A percentile compares a stretch with the other conserved stretches of the same genome.
Evolutionary conservation across 352 stramenopile species (phyloP).

Genomic region (Plasmopara halstedii): DNA sequence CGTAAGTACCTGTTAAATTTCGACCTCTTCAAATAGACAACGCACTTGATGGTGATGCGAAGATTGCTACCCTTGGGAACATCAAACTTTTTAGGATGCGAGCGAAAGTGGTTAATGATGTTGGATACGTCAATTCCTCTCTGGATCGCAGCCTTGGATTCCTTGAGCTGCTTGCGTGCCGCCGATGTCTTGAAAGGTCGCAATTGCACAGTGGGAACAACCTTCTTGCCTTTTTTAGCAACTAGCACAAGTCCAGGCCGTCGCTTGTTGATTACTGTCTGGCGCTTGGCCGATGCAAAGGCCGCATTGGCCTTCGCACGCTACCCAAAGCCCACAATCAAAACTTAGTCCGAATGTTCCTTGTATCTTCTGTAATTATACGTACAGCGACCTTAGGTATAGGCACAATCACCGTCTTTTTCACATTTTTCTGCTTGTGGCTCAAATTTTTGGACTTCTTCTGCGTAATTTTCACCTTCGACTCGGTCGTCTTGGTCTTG

Average conservation of each 20-base stretch:
- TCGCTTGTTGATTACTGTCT: slow-evolving; percentile 66
- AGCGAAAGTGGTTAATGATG: slow-evolving; percentile 69
- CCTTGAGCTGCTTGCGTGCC: slow-evolving; percentile 23
- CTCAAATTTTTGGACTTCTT: slow-evolving; percentile 18
- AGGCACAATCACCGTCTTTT: slow-evolving; percentile 63
- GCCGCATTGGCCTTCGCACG: slow-evolving; percentile 34
- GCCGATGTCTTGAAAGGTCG: slow-evolving; percentile 38
- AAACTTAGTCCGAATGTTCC: background rate
- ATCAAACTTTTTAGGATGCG: slow-evolving; percentile 74
- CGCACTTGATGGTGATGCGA: slow-evolving; percentile 76
- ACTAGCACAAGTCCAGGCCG: slow-evolving; percentile 44
- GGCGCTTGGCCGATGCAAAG: slow-evolving; percentile 49
- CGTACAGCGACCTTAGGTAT: slow-evolving; percentile 56
- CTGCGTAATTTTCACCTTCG: slow-evolving; percentile 4
- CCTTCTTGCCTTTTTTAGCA: slow-evolving; percentile 21
- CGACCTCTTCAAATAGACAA: slow-evolving; percentile 2
- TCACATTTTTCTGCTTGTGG: slow-evolving; percentile 59
- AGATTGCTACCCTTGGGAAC: slow-evolving; percentile 74
- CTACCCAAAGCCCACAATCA: slow-evolving; percentile 9
- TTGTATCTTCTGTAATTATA: background rate
- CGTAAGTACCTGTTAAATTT: background rate
- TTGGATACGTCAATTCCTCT: slow-evolving; percentile 62
- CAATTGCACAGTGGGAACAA: slow-evolving; percentile 29
- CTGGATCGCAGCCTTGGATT: slow-evolving; percentile 6
- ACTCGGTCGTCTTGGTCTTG: slow-evolving; percentile 8